A percentile compares a stretch with the other conserved stretches of the same genome.
Conservation (phyloP, 2,329 filamentous ascomycete species). For the Curvularia sp. region DNA sequence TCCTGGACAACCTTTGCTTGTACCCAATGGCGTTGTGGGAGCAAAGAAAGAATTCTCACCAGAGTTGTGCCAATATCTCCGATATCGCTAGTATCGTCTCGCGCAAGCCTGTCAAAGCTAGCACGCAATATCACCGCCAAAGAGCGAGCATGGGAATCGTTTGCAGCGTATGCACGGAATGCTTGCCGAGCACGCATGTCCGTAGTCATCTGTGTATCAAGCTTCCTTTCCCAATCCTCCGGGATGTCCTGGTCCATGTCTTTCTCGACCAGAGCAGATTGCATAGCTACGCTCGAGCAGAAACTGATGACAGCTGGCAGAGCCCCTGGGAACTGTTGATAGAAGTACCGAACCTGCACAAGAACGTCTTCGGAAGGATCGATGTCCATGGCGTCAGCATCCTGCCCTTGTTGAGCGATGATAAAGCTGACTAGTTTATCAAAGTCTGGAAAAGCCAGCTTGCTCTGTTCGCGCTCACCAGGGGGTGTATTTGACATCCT, state of each 20-base stretch:
- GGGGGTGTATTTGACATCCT: constrained; percentile 61
- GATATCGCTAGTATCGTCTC: constrained; percentile 50
- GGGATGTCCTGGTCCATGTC: constrained; percentile 64
- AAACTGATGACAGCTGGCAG: constrained; percentile 76
- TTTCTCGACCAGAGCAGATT: constrained; percentile 60
- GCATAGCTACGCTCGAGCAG: constrained; percentile 66
- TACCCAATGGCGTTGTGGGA: constrained; percentile 56
- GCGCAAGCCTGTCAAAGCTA: constrained; percentile 55
- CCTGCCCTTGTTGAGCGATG: constrained; percentile 49
- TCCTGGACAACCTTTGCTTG: constrained; percentile 42
- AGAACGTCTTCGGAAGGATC: constrained; percentile 36
- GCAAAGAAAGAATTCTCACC: constrained; percentile 62
- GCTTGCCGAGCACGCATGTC: constrained; percentile 69
- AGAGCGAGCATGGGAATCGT: constrained; percentile 43
- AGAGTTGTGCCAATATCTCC: constrained; percentile 58
- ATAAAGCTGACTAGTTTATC: constrained; percentile 54
- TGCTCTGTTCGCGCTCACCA: constrained; percentile 30
- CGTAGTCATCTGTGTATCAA: constrained; percentile 75
- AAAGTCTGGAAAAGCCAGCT: constrained; percentile 53
- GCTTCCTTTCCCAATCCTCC: constrained; percentile 82
- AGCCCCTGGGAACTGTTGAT: constrained; percentile 54
- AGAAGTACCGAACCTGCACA: constrained; percentile 40
- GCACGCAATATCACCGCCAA: constrained; percentile 54
- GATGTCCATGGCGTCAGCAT: constrained; percentile 46
- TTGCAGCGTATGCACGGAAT: constrained; percentile 60